Conservation (phyloP, 2,329 filamentous ascomycete genomes). For the Stagonosporopsis tanaceti region DNA sequence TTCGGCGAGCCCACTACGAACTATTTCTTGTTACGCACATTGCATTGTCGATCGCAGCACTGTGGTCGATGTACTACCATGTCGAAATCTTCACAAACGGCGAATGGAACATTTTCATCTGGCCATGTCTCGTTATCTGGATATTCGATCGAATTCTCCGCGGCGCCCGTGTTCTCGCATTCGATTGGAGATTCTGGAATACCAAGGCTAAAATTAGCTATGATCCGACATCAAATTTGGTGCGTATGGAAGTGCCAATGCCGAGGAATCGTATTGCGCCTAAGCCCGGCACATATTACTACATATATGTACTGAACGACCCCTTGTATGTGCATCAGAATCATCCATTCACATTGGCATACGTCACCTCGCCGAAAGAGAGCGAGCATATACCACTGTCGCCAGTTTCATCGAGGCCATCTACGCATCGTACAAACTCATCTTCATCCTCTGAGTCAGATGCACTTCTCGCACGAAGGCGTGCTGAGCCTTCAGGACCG, state of each 20-base stretch:
- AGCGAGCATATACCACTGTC: constrained; percentile 21
- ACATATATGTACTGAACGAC: constrained; percentile 56
- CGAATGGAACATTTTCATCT: constrained; percentile 60
- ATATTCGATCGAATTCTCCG: constrained; percentile 59
- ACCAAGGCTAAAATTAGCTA: constrained; percentile 55
- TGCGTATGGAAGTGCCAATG: constrained; percentile 57
- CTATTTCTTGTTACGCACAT: constrained; percentile 56
- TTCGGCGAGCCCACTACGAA: constrained; percentile 60
- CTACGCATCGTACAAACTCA: constrained; percentile 19
- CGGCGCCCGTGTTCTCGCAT: constrained; percentile 54
- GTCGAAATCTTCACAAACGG: constrained; percentile 60
- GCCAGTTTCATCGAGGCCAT: constrained; percentile 18
- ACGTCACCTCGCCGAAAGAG: constrained; percentile 20
- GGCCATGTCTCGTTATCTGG: constrained; percentile 61
- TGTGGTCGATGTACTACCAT: constrained; percentile 62
- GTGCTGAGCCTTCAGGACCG: constrained; percentile 3
- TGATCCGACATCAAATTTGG: constrained; percentile 54
- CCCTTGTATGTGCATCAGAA: constrained; percentile 57
- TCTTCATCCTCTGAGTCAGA: constrained; percentile 38
- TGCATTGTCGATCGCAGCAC: constrained; percentile 51
- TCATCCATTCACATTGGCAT: constrained; percentile 57
- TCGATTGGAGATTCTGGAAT: constrained; percentile 50
- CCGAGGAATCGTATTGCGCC: constrained; percentile 46
- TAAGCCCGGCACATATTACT: constrained; percentile 60
- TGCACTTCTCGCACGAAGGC: constrained; percentile 31